Conservation (phyloP, 1,284 basidiomycete species). For the Apiotrichum laibachii region DNA sequence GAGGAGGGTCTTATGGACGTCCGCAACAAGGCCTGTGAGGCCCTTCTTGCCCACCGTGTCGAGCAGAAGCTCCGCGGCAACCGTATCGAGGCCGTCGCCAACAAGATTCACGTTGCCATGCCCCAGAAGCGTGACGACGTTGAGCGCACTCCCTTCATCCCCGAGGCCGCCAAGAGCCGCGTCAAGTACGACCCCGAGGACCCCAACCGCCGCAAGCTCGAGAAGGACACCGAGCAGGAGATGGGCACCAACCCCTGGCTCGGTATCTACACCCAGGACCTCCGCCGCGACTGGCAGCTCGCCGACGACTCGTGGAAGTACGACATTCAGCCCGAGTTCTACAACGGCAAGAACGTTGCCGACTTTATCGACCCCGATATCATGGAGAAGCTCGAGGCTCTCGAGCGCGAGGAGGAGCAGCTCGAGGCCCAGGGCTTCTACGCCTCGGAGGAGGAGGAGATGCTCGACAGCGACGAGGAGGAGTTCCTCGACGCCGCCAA, state of each 20-base stretch:
- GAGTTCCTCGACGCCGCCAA: constrained; percentile 67
- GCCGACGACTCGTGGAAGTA: constrained; percentile 92
- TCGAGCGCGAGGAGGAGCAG: constrained; percentile 94
- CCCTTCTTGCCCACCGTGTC: constrained; percentile 85
- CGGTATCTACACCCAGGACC: constrained; percentile 84
- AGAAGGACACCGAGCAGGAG: constrained; percentile 70
- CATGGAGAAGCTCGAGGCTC: constrained; percentile 89
- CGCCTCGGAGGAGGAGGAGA: constrained; percentile 75
- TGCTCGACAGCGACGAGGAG: constrained; percentile 92
- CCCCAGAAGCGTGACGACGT: constrained; percentile 84
- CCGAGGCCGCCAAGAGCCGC: constrained; percentile 67
- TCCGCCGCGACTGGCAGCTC: constrained; percentile 80
- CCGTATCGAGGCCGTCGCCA: constrained; percentile 85
- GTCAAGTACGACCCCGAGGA: constrained; percentile 86
- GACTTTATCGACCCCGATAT: constrained; percentile 99
- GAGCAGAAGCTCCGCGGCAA: constrained; percentile 89
- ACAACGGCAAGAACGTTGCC: constrained; percentile 97
- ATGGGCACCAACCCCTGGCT: constrained; percentile 70
- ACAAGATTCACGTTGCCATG: constrained; percentile 88
- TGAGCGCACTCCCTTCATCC: constrained; percentile 78
- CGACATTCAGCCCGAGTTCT: constrained; percentile 92
- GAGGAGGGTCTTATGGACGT: constrained; percentile 95
- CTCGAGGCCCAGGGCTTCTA: constrained; percentile 94
- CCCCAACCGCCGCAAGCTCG: constrained; percentile 66
- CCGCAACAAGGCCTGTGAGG: constrained; percentile 87